phyloP scores from a whole-genome alignment of 2,329 filamentous ascomycete species.

The Piedraia hortae region DNA sequence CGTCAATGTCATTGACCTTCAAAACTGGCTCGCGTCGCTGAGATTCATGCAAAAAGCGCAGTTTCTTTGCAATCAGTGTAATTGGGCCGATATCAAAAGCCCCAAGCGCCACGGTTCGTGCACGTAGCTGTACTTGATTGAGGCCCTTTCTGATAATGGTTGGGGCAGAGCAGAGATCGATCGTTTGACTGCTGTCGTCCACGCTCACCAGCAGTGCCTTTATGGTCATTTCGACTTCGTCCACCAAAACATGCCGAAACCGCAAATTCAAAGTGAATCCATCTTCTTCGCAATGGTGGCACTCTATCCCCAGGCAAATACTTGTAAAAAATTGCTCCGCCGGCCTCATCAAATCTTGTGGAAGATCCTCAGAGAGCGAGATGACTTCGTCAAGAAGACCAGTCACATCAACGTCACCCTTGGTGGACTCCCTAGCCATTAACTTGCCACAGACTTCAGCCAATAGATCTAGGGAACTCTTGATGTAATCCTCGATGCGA shows the following conservation, averaged over 20 bases:
- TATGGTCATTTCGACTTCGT: conserved; percentile 35
- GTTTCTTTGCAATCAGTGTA: conserved; percentile 32
- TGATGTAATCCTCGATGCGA: conserved; percentile 52
- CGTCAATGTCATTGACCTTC: conserved; percentile 18
- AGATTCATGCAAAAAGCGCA: conserved; percentile 38
- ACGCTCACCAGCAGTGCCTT: conserved; percentile 34
- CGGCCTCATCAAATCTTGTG: conserved; percentile 37
- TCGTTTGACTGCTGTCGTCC: conserved; percentile 33
- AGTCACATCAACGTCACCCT: conserved; percentile 14
- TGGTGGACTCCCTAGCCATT: conserved; percentile 5
- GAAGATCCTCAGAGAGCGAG: conserved; percentile 20
- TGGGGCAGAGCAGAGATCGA: too few species aligned
- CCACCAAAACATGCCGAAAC: conserved; percentile 43
- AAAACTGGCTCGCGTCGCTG: conserved; percentile 22
- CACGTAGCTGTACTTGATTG: conserved; percentile 24
- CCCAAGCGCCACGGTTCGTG: conserved; percentile 34
- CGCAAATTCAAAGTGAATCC: conserved; percentile 43
- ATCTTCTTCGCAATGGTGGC: conserved; percentile 45
- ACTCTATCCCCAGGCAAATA: conserved; percentile 37
- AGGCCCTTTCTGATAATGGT: conserved; percentile 22
- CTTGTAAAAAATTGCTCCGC: conserved; percentile 48
- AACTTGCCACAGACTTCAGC: conserved; percentile 28
- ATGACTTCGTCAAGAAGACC: conserved; percentile 19
- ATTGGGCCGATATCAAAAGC: conserved; percentile 50
- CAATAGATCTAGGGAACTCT: conserved; percentile 45